phyloP scores from a whole-genome alignment of 345 rosid species.

The Eucalyptus urophylla region DNA sequence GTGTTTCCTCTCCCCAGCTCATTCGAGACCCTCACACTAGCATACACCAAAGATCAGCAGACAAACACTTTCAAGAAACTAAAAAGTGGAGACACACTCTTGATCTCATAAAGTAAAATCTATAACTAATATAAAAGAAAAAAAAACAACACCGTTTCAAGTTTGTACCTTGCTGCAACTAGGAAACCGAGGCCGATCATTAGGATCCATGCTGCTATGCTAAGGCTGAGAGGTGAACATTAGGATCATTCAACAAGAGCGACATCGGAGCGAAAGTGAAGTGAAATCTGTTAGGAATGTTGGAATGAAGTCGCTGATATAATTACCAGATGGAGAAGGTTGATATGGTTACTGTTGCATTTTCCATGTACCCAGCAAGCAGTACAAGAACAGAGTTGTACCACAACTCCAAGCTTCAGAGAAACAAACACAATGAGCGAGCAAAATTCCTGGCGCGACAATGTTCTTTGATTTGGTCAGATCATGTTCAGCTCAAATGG shows the following conservation, averaged over 20 bases:
- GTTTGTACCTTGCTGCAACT: slow-evolving; percentile 2
- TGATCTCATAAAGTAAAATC: not conserved
- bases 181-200: slow-evolving; percentile 14
- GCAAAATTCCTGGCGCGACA: not conserved
- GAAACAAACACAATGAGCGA: not conserved
- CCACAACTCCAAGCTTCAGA: slow-evolving; percentile 13
- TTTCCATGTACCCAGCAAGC: slow-evolving; percentile 13
- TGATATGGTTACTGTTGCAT: slow-evolving; percentile 2
- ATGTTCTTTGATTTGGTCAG: not conserved
- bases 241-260: not conserved
- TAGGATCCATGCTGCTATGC: slow-evolving; percentile 6
- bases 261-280: not conserved
- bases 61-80: not conserved
- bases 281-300: not conserved
- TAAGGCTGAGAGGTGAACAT: slow-evolving; percentile 1
- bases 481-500: not conserved
- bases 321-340: slow-evolving; percentile 13
- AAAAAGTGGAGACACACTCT: not conserved
- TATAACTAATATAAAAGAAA: not conserved
- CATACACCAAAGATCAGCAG: not conserved
- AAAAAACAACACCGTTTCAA: not conserved
- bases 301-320: not conserved
- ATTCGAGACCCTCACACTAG: slow-evolving; percentile 7
- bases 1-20: slow-evolving; percentile 11
- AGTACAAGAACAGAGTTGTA: slow-evolving; percentile 11